Percentiles rank a stretch among this genome's conserved stretches.
These are phyloP conservation scores for Neopestalotiopsis rosae DNA, from an alignment of 2,329 filamentous ascomycete genomes.

Conservation along the genomic window DNA sequence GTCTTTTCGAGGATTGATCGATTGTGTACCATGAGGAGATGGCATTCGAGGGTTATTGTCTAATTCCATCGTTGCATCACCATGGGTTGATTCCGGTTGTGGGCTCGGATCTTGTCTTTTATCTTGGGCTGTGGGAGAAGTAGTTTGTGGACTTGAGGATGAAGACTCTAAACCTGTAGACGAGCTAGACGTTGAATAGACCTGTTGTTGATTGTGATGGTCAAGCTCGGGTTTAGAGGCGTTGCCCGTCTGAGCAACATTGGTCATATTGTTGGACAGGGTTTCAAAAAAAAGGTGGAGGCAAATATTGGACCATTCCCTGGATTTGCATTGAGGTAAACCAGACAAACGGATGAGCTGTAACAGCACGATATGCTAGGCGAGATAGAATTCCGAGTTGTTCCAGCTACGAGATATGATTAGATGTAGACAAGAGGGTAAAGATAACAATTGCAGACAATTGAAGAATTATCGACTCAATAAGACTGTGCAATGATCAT, in stretches of 20 bases:
- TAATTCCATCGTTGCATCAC: conserved; percentile 13
- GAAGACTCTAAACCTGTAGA: not conserved
- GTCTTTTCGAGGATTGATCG: not conserved
- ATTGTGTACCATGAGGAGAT: conserved; percentile 13
- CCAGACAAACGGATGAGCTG: conserved; percentile 11
- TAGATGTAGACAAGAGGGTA: not conserved
- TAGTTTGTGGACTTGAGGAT: not conserved
- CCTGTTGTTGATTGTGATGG: not conserved
- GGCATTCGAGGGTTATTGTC: conserved; percentile 8
- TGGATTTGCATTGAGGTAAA: not conserved
- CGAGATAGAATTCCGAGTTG: not conserved
- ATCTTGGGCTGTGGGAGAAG: not conserved
- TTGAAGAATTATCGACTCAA: not conserved
- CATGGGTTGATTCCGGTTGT: not conserved
- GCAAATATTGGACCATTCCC: not conserved
- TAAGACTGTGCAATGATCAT: not conserved
- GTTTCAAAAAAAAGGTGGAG: not conserved
- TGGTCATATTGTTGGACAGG: conserved; percentile 9
- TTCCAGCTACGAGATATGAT: not conserved
- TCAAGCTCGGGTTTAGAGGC: not conserved
- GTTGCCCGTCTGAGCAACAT: not conserved
- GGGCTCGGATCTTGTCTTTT: not conserved
- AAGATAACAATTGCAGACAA: not conserved
- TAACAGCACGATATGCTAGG: not conserved
- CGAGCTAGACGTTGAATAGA: not conserved